Conservation (phyloP, 163 green algal genomes). For the Scenedesmus sp. region DNA sequence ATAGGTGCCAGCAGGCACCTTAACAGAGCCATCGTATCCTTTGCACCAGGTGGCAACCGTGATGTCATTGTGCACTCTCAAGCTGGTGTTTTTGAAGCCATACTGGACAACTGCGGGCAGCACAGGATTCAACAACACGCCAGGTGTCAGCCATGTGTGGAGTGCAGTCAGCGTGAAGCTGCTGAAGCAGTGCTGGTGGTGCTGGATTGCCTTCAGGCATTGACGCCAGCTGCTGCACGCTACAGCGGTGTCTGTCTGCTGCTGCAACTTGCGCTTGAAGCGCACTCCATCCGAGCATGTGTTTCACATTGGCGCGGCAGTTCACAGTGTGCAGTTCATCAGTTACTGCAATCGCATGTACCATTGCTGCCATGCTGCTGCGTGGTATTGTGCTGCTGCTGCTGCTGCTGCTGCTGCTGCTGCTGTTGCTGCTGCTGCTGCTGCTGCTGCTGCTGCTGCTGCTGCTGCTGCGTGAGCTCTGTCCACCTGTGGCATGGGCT, state of each 20-base stretch:
- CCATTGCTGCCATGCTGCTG: not conserved
- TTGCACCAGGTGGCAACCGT: not conserved
- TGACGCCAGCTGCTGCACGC: too few species aligned
- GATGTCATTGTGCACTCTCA: slow-evolving; percentile 4
- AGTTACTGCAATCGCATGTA: not conserved
- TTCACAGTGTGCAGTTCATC: not conserved
- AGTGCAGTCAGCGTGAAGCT: not conserved
- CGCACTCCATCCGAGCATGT: too few species aligned
- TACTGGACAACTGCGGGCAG: slow-evolving; percentile 8
- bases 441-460: too few species aligned
- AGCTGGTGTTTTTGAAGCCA: slow-evolving; percentile 20
- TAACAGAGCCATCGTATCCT: not conserved
- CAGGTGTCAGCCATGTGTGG: too few species aligned
- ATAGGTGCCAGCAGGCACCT: not conserved
- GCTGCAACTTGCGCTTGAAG: too few species aligned
- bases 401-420: too few species aligned
- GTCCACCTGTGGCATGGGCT: not conserved
- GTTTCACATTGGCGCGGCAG: not conserved
- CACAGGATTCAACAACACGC: not conserved
- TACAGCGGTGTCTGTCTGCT: too few species aligned
- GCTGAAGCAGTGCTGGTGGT: not conserved
- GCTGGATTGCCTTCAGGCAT: too few species aligned
- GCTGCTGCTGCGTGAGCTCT: too few species aligned
- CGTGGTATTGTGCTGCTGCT: too few species aligned
- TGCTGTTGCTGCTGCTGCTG: too few species aligned